Evolutionary conservation across 768 basidiomycete species (phyloP).

Genomic region (Cubamyces sp.): DNA sequence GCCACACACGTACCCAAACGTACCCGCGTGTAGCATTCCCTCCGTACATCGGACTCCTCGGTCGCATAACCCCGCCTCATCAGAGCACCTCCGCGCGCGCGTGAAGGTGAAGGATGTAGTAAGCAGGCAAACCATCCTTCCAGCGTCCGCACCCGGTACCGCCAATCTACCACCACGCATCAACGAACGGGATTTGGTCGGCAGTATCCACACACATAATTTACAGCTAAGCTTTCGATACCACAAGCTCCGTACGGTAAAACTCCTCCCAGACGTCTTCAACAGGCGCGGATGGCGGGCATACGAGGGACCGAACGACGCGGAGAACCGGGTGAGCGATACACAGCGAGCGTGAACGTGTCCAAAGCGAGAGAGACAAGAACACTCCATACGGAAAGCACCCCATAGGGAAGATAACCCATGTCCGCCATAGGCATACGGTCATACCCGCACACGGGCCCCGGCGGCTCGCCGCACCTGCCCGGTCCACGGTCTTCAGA

Average conservation of each 20-base stretch:
- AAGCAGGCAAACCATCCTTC: neutral
- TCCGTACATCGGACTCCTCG: slow-evolving; percentile 12
- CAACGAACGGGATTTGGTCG: neutral
- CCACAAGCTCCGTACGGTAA: neutral
- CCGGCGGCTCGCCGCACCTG: neutral
- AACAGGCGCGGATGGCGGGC: neutral
- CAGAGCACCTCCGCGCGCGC: neutral
- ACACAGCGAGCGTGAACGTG: too few species aligned
- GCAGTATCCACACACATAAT: neutral
- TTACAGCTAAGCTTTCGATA: neutral
- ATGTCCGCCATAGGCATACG: neutral
- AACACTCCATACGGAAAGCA: too few species aligned
- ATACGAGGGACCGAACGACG: neutral
- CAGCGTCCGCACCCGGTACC: neutral
- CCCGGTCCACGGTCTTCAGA: neutral
- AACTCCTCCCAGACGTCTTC: neutral
- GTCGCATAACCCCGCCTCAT: neutral
- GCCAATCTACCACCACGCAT: neutral
- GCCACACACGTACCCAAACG: neutral
- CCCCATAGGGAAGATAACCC: neutral
- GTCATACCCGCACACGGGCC: neutral
- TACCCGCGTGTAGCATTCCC: neutral
- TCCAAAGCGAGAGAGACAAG: too few species aligned
- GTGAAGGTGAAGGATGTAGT: too few species aligned
- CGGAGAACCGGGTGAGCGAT: too few species aligned